Evolutionary conservation across 805 yeast genomes (phyloP), one percentile per base, ranked within the genome.

Genomic region (Pichia rugopelliculosa): DNA sequence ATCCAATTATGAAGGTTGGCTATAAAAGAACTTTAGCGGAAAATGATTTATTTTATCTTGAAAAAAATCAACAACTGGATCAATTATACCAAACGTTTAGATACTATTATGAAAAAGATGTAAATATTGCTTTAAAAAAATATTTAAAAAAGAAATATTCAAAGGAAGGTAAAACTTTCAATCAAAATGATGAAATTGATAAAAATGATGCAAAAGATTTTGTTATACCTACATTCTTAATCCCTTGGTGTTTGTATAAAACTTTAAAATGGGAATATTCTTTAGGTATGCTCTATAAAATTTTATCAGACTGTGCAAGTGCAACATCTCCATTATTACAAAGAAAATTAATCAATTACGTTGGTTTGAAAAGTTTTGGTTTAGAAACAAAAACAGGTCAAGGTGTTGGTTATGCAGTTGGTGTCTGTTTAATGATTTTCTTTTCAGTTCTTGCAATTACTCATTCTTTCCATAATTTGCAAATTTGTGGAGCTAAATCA

Each of bases 391-490:
- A 69, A 10, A 65, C 69, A 46, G 85, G 82, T 34, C 72, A 70
- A 50, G 96, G 96, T 54, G 69, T 86, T 3, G 96, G 93, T 9
- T 85, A 77, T 57, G 80, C 90, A 6, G 65, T 89, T 39, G 95
- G 90, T n/a, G 72, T 82, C 12, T 75, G 81, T 41, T 56, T 72
- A 1, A 66, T 90, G 66, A 73, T 84, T 54, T 58, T 78, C 15
- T 46, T 71, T 3, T 62, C 71, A 41, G 76, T 80, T 24, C 42
- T 79, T 8, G 53, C 69, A 25, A 69, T 84, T 43, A 80, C 84
- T 50, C 86, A 81, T 59, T 79, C 73, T 51, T 84, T 86, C 58
- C 80, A 79, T 56, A 66, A 69, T 36, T 68, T 85, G 1, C 72
- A 78, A 68, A 58, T 74, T 47, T 72, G 78, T 11, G 96, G 96